A percentile compares a stretch with the other conserved stretches of the same genome.
phyloP scores from a whole-genome alignment of 23 red algal species.

The Gracilariopsis chorda region DNA sequence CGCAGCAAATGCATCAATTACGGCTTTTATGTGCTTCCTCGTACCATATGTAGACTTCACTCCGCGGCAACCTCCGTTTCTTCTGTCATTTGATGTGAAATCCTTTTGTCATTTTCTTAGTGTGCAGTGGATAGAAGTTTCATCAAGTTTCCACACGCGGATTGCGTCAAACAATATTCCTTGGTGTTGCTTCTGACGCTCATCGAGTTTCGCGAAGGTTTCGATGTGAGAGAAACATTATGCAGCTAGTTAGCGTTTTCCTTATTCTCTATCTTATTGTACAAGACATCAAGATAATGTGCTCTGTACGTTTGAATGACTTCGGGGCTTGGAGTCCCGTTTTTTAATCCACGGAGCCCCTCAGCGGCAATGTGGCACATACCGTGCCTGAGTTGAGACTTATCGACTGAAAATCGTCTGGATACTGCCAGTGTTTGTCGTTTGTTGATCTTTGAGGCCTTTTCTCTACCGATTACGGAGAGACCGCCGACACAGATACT shows the following conservation, averaged over 20 bases:
- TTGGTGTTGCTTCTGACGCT: background rate
- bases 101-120: background rate
- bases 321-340: background rate
- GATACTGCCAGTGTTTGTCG: background rate
- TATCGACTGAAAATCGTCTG: background rate
- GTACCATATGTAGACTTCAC: background rate
- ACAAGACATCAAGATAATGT: background rate
- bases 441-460: background rate
- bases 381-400: background rate
- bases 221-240: background rate
- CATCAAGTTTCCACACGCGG: background rate
- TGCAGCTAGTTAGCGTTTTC: background rate
- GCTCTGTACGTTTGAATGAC: background rate
- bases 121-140: background rate
- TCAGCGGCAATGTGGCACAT: background rate
- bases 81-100: background rate
- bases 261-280: background rate
- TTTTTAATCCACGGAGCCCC: background rate
- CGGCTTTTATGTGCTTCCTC: constrained; percentile 16
- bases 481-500: background rate
- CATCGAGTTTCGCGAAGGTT: background rate
- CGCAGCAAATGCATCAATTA: background rate
- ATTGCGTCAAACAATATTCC: background rate
- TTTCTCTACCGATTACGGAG: background rate
- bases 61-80: background rate